Base-by-base conservation (phyloP, 2,329 filamentous ascomycete species). In the Neurospora crassa region DNA sequence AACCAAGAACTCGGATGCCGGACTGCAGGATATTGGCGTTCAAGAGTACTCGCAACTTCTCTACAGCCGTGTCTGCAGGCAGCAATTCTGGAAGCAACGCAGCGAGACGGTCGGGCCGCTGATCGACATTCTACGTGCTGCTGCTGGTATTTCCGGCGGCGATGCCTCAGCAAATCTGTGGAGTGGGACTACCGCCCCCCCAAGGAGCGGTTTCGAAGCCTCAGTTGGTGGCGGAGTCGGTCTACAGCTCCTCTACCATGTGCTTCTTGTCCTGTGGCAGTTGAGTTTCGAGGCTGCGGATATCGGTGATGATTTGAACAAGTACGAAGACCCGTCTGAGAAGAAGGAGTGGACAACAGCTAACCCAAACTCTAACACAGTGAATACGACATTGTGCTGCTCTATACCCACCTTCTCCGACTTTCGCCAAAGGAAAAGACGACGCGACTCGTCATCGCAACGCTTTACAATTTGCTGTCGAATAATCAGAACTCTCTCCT, bases 381-480 rank as follows among this genome's bases (percentile, higher is more conserved):
- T 76, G 94, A 97, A 81, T 93, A 97, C 82, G 94, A 98, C 78
- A 91, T 98, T 75, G 87, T 98, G 74, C 87, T 94, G 67, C 88
- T 98, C 67, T 97, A 97, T 81, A 94, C 92, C n/a, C 92, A 96
- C 75, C 90, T 99, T 45, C 86, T 99, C 70, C 91, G 94, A 70
- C 85, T 97, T 59, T 98, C 96, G 2, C 94, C 95, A 67, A 99
- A 99, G 81, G 96, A 98, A 80, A 99, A 99, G 86, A 98, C 95
- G 1, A 98, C 95, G 0, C 90, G 96, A 40, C 87, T 99, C 70
- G 88, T 97, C 67, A 87, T 98, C 67, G 94, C 94, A 11, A 97
- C 95, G 8, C 87, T 99, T 53, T 88, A 91, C 79, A 98, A 97
- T 82, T 89, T 99, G 67, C 88, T 97, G 45, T 84, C 84, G 67